Base-by-base conservation (phyloP, 805 yeast genomes). In the Metschnikowia chrysomelidarum region DNA sequence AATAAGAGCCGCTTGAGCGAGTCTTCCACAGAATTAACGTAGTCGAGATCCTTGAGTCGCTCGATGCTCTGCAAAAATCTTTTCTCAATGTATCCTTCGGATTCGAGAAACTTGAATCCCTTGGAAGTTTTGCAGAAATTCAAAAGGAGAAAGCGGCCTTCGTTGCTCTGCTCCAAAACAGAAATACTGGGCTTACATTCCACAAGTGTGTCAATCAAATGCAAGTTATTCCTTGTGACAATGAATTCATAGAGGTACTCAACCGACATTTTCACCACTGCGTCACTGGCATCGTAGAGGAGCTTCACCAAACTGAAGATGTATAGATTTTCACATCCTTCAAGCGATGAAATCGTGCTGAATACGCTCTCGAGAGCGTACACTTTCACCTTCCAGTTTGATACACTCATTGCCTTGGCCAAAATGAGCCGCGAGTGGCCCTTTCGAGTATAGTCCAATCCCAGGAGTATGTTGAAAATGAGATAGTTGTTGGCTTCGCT, bases 361-460 rank as follows among this genome's bases (percentile, higher is more conserved):
- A 64, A 57, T n/a, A 87, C 52, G 18, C 70, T 58, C 22, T 67
- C 64, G 0, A 93, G 76, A 0, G 88, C 80, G 41, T 67, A 72
- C 4, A 71, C 40, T 40, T 88, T 72, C 5, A 85, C 62, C 2
- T 67, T 58, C 19, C 55, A 55, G 36, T 76, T 71, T 0, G 80
- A 72, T 1, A 80, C 68, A 18, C 74, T 74, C 31, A 88, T 60
- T 2, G 86, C 76, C 50, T 84, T 82, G 3, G 74, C 66, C 24
- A 91, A 63, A 2, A 88, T 64, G 5, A 81, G 71, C 29, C 93
- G 63, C 26, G 87, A 67, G 45, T 83, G 96, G 6, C 82, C 77
- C 9, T 79, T 77, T 14, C 68, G 53, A 4, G 69, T 61, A 46
- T 78, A 78, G 44, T 81, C 81, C 54, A 89, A 60, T 32, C 78